Base-by-base conservation (phyloP, 805 yeast species). In the Geotrichum ghanense region DNA sequence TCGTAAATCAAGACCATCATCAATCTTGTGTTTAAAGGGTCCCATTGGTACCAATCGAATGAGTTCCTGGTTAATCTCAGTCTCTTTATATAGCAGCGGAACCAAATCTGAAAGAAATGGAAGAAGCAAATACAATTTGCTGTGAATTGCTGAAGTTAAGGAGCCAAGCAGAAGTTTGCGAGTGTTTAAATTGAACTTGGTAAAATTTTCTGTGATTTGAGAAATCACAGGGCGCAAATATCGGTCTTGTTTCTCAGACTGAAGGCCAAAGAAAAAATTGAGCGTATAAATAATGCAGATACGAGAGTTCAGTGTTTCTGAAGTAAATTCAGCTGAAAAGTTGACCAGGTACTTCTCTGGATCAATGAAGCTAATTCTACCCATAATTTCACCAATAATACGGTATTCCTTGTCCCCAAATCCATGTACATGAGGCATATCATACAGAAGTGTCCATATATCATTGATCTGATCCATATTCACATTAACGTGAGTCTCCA, bases 21-120 rank as follows among this genome's bases (percentile, higher is more conserved):
- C 95, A 35, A 84, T 74, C 50, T 79, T 78, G 58, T 84, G 89
- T 58, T 83, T 84, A 68, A 82, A 85, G 0, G 95, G 94, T 1
- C 95, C 95, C 76, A 87, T 84, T 42, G 81, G 82, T 26, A 86
- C 79, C 17, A 72, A 67, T 46, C 79, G 79, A 41, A 81, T 75
- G 55, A 76, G 79, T 48, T 75, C 73, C 25, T 71, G 73, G 52
- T 74, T 74, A 1, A 79, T 69, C 10, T 63, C 64, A 42, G 83
- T 68, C 56, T 83, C 86, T 3, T 62, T 65, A 52, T 73, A 73
- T 2, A 83, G 64, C 0, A 60, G 56, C 0, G 83, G 78, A 37
- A 82, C 61, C 1, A 79, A 64, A 2, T 58, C 56, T 2, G 72
- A 61, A 37, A 79, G 59, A 44, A 71, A 65, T 1, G 74, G 71